Evolutionary conservation across 2,329 filamentous ascomycete genomes (phyloP).

Genomic region (Emmonsia crescens): DNA sequence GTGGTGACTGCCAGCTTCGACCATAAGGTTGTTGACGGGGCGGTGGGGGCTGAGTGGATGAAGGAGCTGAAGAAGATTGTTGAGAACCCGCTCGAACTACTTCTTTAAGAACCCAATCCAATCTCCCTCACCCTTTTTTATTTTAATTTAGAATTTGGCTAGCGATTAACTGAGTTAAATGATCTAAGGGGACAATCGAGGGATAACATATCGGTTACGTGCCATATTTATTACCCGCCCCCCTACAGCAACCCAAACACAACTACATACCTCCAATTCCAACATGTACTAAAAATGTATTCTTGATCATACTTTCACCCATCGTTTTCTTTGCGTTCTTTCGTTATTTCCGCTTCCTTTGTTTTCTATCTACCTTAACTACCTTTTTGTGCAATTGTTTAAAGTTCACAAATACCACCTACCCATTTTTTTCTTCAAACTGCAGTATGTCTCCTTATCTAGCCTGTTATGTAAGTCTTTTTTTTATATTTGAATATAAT

Average conservation of each 20-base stretch:
- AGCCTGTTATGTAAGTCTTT: no score
- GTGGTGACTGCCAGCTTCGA: slow-evolving; percentile 91
- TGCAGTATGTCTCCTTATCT: no score
- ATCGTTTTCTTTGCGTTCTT: not conserved
- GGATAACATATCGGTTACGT: not conserved
- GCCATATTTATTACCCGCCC: not conserved
- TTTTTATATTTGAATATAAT: not conserved
- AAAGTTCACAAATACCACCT: not conserved
- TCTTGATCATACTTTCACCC: not conserved
- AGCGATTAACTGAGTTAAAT: not conserved
- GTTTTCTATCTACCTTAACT: not conserved
- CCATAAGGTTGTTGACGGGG: slow-evolving; percentile 97
- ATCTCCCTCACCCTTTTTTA: not conserved
- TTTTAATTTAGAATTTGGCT: slow-evolving; percentile 3
- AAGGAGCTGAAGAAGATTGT: slow-evolving; percentile 93
- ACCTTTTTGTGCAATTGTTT: not conserved
- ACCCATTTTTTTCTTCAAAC: not conserved
- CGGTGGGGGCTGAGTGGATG: slow-evolving; percentile 93
- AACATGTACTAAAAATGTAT: slow-evolving; percentile 6
- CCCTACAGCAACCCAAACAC: not conserved
- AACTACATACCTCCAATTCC: not conserved
- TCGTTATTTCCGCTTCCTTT: not conserved
- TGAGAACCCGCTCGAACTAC: slow-evolving; percentile 90
- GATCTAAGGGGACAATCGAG: not conserved
- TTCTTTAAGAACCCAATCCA: slow-evolving; percentile 55